phyloP scores from a whole-genome alignment of 306 rosid genomes.

The Vigna hirtella region DNA sequence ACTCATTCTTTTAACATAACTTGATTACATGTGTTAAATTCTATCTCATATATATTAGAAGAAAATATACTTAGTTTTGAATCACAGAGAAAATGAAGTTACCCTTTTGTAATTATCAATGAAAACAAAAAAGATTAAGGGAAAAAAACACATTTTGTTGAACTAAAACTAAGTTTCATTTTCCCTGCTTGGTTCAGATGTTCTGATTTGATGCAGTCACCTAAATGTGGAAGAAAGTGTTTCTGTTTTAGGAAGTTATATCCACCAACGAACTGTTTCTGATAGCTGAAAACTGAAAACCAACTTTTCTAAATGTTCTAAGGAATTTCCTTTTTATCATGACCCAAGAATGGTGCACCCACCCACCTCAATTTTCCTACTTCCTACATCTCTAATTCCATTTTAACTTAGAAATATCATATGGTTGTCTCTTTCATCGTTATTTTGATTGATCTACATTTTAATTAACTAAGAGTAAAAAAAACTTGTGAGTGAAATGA shows the following conservation, averaged over 20 bases:
- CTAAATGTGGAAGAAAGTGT: slow-evolving; percentile 44
- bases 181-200: slow-evolving; percentile 41
- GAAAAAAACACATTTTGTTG: not conserved
- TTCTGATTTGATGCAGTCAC: slow-evolving; percentile 51
- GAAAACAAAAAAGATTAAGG: not conserved
- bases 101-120: not conserved
- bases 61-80: slow-evolving; percentile 19
- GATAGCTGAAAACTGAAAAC: slow-evolving; percentile 60
- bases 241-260: slow-evolving; percentile 61
- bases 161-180: slow-evolving; percentile 26
- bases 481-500: slow-evolving; percentile 33
- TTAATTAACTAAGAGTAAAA: slow-evolving; percentile 14
- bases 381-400: slow-evolving; percentile 10
- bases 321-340: slow-evolving; percentile 41
- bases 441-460: slow-evolving; percentile 28
- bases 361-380: slow-evolving; percentile 48
- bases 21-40: too few species aligned
- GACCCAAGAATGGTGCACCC: slow-evolving; percentile 52
- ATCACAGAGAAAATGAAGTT: not conserved
- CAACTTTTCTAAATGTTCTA: slow-evolving; percentile 55
- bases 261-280: slow-evolving; percentile 59
- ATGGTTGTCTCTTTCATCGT: slow-evolving; percentile 41
- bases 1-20: not conserved
- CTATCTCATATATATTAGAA: not conserved
- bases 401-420: slow-evolving; percentile 32